Conservation (phyloP, 805 yeast genomes). For the Lipomyces yamadae region DNA sequence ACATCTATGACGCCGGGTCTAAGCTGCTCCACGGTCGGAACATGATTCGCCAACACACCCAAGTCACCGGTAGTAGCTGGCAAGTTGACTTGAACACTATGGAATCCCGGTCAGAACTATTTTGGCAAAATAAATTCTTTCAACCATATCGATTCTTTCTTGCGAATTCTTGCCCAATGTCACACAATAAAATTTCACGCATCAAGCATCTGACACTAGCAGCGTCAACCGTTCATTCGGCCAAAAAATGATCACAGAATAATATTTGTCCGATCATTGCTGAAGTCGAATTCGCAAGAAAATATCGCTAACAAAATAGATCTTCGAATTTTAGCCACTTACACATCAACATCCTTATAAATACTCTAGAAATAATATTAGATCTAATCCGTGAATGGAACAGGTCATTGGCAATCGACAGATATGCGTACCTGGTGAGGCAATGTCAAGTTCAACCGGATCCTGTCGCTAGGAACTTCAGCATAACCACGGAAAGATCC, state of each 20-base stretch:
- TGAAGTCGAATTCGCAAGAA: neutral
- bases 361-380: conserved; percentile 39
- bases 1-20: conserved; percentile 94
- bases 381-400: neutral
- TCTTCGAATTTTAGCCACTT: conserved; percentile 34
- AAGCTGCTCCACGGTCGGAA: conserved; percentile 95
- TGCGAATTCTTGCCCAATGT: neutral
- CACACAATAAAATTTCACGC: too few relatives aligned
- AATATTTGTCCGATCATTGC: neutral
- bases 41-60: conserved; percentile 97
- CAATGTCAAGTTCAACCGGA: conserved; percentile 86
- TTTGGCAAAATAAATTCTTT: neutral
- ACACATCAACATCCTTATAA: conserved; percentile 46
- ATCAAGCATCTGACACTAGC: too few relatives aligned
- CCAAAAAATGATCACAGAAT: neutral
- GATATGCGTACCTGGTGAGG: conserved; percentile 67
- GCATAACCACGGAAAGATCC: conserved; percentile 71
- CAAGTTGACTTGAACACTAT: conserved; percentile 78
- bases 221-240: neutral
- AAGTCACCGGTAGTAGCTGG: conserved; percentile 95
- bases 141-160: too few relatives aligned
- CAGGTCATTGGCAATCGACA: neutral
- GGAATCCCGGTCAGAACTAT: neutral
- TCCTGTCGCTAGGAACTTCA: conserved; percentile 76
- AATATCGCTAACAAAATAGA: neutral